Evolutionary conservation across 306 rosid genomes (phyloP), one percentile per base, ranked within the genome.

Genomic region (Arachis stenosperma): DNA sequence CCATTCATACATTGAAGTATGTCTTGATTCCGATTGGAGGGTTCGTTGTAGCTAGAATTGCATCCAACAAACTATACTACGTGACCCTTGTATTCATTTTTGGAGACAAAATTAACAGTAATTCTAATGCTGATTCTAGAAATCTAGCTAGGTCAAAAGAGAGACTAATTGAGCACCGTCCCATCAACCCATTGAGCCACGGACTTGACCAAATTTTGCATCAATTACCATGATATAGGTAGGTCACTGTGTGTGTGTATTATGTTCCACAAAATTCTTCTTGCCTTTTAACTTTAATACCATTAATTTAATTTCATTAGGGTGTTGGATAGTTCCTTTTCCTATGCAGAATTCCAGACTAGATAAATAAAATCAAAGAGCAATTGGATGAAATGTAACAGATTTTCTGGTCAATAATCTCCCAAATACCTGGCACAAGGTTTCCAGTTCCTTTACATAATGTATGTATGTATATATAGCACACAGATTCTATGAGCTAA

Each of bases 101-200:
- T 52, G 50, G 55, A 8, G 56, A 47, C 82, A 85, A 71, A 78
- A 71, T 67, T 61, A 62, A 22, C 17, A 50, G 50, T 48, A 66
- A 61, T 47, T 22, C 27, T 63, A 63, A 75, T 62, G 69, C 75
- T 81, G 84, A 74, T 64, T 48, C 78, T 74, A 80, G 80, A 86
- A 71, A 59, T 48, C 78, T 74, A 80, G 80, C 67, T 76, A 70
- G 80, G 84, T 80, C 81, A 86, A 80, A 67, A 74, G 37, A 33
- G 37, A 33, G 37, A 33, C 73, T 87, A 89, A 88, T 91, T 89
- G 97, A 91, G 92, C 94, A 84, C 90, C 89, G 77, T 68, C 89
- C 89, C 68, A 69, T 81, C 82, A 80, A 51, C 76, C 93, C 97
- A 90, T 90, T 90, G 98, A 93, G 96, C 97, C 98, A 88, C 96